Conservation (phyloP, 805 yeast genomes). For the Vanderwaltozyma tropicalis region DNA sequence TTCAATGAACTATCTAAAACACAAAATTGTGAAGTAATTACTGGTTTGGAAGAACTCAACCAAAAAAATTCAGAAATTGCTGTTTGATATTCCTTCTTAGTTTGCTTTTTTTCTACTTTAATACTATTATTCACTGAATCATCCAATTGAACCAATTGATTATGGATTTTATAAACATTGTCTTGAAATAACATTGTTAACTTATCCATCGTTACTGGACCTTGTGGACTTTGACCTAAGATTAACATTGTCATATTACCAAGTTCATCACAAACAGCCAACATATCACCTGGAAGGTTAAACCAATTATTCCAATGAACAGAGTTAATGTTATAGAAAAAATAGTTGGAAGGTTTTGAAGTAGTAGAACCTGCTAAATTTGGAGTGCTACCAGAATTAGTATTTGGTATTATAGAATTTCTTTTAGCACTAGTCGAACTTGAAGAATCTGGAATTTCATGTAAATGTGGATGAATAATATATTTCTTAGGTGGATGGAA, state of each 20-base stretch:
- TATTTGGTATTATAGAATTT: neutral
- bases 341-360: conserved; percentile 18
- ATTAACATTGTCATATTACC: conserved; percentile 56
- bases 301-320: conserved; percentile 61
- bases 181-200: conserved; percentile 32
- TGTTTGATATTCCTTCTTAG: conserved; percentile 26
- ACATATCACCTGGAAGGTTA: conserved; percentile 52
- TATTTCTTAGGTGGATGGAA: conserved; percentile 38
- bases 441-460: conserved; percentile 12
- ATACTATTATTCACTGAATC: conserved; percentile 27
- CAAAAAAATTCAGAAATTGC: conserved; percentile 35
- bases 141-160: conserved; percentile 19
- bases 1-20: conserved; percentile 21
- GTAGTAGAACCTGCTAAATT: conserved; percentile 6
- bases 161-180: conserved; percentile 25
- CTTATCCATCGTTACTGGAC: conserved; percentile 25
- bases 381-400: conserved; percentile 8
- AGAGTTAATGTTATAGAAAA: conserved; percentile 31
- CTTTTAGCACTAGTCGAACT: neutral
- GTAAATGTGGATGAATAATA: conserved; percentile 24
- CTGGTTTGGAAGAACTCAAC: conserved; percentile 31
- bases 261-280: conserved; percentile 63
- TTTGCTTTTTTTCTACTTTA: conserved; percentile 32
- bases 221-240: conserved; percentile 37
- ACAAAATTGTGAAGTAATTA: conserved; percentile 25